phyloP scores from a whole-genome alignment of 2,329 filamentous ascomycete genomes.

The Aspergillus sp. region DNA sequence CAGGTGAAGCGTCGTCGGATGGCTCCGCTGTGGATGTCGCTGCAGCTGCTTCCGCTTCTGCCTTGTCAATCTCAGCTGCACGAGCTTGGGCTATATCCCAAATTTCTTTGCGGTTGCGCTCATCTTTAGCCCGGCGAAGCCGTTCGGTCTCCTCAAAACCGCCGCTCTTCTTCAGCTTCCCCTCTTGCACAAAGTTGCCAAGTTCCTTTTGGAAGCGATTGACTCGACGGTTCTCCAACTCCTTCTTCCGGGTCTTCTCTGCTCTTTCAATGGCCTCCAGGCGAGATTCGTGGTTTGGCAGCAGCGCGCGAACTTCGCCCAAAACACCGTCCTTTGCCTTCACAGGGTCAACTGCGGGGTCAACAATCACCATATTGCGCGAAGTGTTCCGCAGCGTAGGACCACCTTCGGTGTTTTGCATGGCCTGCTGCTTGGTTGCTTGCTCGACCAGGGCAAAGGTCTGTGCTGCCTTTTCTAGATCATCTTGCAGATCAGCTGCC shows the following conservation, averaged over 20 bases:
- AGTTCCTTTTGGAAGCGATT: constrained; percentile 86
- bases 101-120: constrained; percentile 76
- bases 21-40: constrained; percentile 19
- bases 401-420: constrained; percentile 59
- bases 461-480: constrained; percentile 89
- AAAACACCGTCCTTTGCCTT: constrained; percentile 89
- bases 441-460: constrained; percentile 95
- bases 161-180: constrained; percentile 92
- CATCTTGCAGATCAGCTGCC: constrained; percentile 85
- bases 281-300: constrained; percentile 90
- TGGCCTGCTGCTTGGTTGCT: constrained; percentile 91
- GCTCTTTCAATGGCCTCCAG: constrained; percentile 97
- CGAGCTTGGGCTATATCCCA: constrained; percentile 55
- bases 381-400: constrained; percentile 51
- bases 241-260: constrained; percentile 85
- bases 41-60: constrained; percentile 27
- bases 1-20: constrained; percentile 5
- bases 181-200: constrained; percentile 79
- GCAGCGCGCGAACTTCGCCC: constrained; percentile 87
- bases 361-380: constrained; percentile 48
- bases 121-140: constrained; percentile 79
- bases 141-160: constrained; percentile 93
- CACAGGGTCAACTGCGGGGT: constrained; percentile 65
- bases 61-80: constrained; percentile 50
- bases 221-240: constrained; percentile 71